Conservation (phyloP, 2,329 filamentous ascomycete species). For the Fusarium avenaceum region DNA sequence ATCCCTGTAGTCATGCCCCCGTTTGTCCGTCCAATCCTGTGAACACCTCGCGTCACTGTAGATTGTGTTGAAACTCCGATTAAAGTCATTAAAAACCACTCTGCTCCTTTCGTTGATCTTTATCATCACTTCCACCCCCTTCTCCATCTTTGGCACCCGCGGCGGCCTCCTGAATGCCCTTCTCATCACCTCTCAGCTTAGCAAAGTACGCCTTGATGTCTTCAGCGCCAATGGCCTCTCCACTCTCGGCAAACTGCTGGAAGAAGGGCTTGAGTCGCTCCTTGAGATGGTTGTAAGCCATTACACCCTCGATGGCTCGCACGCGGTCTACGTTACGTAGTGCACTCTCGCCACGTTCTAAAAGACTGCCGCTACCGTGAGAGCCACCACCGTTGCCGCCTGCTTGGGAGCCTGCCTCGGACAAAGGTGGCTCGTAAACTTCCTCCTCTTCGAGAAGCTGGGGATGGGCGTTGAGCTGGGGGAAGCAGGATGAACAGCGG, state of each 20-base stretch:
- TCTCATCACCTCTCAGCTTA: constrained; percentile 88
- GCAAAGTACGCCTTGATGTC: constrained; percentile 98
- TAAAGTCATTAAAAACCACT: constrained; percentile 60
- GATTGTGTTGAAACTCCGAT: not conserved
- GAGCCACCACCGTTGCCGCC: constrained; percentile 62
- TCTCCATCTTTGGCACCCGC: constrained; percentile 53
- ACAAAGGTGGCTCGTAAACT: constrained; percentile 91
- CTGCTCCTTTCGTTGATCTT: constrained; percentile 63
- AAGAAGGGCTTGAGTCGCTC: constrained; percentile 97
- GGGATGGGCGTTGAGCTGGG: constrained; percentile 75
- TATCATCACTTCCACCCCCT: constrained; percentile 43
- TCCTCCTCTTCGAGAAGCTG: constrained; percentile 96
- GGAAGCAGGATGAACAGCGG: constrained; percentile 85
- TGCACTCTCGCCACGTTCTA: constrained; percentile 92
- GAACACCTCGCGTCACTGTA: not conserved
- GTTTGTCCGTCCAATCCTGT: not conserved
- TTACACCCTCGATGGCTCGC: constrained; percentile 92
- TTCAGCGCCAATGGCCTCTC: constrained; percentile 88
- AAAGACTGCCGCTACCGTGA: constrained; percentile 82
- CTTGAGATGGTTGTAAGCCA: constrained; percentile 97
- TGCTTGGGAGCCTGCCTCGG: constrained; percentile 70
- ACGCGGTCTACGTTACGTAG: constrained; percentile 94
- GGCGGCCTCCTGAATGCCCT: constrained; percentile 75
- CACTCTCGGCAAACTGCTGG: constrained; percentile 92
- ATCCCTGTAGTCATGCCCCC: not conserved